Percentiles rank a stretch among this genome's conserved stretches.
Evolutionary conservation across 1,284 basidiomycete genomes (phyloP).

Genomic region (Polyporus tsugae): DNA sequence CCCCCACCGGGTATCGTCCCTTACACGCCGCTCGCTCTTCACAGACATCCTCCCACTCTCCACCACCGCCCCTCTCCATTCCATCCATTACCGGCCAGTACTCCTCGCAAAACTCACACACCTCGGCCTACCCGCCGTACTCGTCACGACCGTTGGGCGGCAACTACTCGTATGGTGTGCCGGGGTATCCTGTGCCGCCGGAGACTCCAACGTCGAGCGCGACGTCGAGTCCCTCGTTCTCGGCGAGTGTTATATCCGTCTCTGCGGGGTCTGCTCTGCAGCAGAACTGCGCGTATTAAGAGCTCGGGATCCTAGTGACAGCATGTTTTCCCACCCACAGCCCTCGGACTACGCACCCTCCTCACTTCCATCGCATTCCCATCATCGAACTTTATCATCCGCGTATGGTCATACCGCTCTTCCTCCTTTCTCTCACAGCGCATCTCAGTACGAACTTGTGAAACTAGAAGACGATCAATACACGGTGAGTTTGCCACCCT

Average conservation of each 20-base stretch:
- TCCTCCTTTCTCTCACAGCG: slow-evolving; percentile 37
- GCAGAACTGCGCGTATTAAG: slow-evolving; percentile 42
- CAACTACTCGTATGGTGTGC: slow-evolving; percentile 48
- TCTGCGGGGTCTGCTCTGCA: slow-evolving; percentile 38
- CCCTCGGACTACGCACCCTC: slow-evolving; percentile 58
- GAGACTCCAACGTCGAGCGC: slow-evolving; percentile 78
- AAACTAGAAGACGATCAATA: slow-evolving; percentile 74
- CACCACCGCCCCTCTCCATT: slow-evolving; percentile 70
- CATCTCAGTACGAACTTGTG: slow-evolving; percentile 45
- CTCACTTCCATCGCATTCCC: slow-evolving; percentile 27
- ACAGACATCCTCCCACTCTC: slow-evolving; percentile 40
- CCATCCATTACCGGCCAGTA: slow-evolving; percentile 47
- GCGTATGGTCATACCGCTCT: slow-evolving; percentile 36
- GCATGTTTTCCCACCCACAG: slow-evolving; percentile 54
- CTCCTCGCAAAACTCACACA: slow-evolving; percentile 30
- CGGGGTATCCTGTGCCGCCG: slow-evolving; percentile 58
- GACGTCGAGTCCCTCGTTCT: slow-evolving; percentile 77
- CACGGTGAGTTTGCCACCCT: slow-evolving; percentile 48
- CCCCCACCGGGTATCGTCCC: background rate
- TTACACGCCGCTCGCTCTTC: slow-evolving; percentile 5
- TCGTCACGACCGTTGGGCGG: slow-evolving; percentile 39
- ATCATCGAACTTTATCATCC: slow-evolving; percentile 34
- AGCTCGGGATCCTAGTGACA: slow-evolving; percentile 58
- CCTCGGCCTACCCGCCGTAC: slow-evolving; percentile 13
- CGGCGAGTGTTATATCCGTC: slow-evolving; percentile 73